These are phyloP conservation scores for Talaromyces sp. DNA, from an alignment of 2,329 filamentous ascomycete species.

Conservation along the genomic window DNA sequence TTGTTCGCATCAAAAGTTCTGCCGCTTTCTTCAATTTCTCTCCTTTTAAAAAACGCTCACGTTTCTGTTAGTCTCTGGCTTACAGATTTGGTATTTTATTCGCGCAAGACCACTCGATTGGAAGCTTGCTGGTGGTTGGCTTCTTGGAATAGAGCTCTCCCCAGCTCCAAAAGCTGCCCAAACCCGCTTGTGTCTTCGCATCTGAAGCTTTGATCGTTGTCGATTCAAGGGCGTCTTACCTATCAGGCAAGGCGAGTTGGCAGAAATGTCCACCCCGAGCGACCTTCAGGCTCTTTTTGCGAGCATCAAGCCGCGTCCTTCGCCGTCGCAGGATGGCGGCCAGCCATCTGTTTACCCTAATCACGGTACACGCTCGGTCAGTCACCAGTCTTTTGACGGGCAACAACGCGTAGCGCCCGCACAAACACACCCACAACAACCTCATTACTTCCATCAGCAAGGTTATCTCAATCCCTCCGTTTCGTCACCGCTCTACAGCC, in stretches of 20 bases:
- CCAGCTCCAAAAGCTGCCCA: slow-evolving; percentile 17
- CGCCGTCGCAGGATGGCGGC: slow-evolving; percentile 23
- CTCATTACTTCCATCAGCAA: slow-evolving; percentile 22
- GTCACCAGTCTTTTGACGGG: slow-evolving; percentile 3
- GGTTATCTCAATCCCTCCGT: slow-evolving; percentile 52
- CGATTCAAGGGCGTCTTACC: slow-evolving; percentile 23
- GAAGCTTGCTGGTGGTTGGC: slow-evolving; percentile 5
- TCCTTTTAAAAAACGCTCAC: not conserved
- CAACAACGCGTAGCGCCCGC: slow-evolving; percentile 11
- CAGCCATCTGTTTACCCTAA: slow-evolving; percentile 1
- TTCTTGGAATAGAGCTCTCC: slow-evolving; percentile 16
- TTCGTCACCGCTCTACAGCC: slow-evolving; percentile 54
- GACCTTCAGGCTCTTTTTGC: slow-evolving; percentile 44
- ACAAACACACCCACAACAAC: slow-evolving; percentile 16
- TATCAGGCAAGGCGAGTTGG: slow-evolving; percentile 22
- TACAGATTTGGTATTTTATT: not conserved
- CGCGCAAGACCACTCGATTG: not conserved
- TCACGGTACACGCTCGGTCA: slow-evolving; percentile 17
- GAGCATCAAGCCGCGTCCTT: slow-evolving; percentile 38
- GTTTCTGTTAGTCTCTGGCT: not conserved
- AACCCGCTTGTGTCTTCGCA: not conserved
- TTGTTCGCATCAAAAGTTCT: not conserved
- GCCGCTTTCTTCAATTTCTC: not conserved
- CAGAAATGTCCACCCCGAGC: slow-evolving; percentile 43
- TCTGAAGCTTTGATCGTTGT: slow-evolving; percentile 8